Evolutionary conservation across 2,329 filamentous ascomycete genomes (phyloP).

Genomic region (Fusarium dlaminii): DNA sequence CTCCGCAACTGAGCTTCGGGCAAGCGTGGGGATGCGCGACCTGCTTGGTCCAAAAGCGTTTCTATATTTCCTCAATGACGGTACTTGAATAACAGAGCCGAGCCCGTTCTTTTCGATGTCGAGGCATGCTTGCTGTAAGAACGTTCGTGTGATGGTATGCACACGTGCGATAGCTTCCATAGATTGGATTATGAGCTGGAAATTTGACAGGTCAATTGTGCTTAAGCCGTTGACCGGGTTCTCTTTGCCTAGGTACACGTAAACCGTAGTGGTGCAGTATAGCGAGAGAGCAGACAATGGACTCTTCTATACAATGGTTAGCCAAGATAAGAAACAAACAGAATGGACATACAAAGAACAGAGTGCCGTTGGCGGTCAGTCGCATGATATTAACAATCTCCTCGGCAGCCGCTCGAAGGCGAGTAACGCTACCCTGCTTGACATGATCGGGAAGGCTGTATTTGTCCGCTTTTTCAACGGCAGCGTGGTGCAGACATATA

Average conservation of each 20-base stretch:
- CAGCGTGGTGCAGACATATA: conserved; percentile 90
- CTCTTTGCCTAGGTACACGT: conserved; percentile 79
- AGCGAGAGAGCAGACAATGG: conserved; percentile 73
- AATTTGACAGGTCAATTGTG: conserved; percentile 55
- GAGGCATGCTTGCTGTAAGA: conserved; percentile 85
- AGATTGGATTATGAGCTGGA: conserved; percentile 81
- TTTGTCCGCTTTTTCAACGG: conserved; percentile 83
- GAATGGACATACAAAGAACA: conserved; percentile 67
- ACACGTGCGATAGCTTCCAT: conserved; percentile 80
- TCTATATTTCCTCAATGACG: conserved; percentile 48
- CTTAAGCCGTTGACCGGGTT: conserved; percentile 68
- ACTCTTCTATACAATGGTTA: conserved; percentile 43
- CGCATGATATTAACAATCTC: conserved; percentile 88
- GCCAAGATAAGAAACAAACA: not conserved
- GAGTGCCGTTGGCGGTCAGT: conserved; percentile 75
- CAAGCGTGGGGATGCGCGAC: conserved; percentile 59
- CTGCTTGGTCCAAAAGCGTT: conserved; percentile 42
- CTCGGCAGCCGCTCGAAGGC: conserved; percentile 81
- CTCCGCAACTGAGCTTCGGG: conserved; percentile 54
- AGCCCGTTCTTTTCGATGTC: conserved; percentile 72
- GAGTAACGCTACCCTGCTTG: conserved; percentile 74
- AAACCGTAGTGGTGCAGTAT: conserved; percentile 86
- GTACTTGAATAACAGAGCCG: conserved; percentile 48
- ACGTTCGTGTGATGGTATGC: conserved; percentile 82
- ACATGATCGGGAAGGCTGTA: conserved; percentile 72